These are phyloP conservation scores for Imleria badia DNA, from an alignment of 768 basidiomycete species.

Conservation along the genomic window DNA sequence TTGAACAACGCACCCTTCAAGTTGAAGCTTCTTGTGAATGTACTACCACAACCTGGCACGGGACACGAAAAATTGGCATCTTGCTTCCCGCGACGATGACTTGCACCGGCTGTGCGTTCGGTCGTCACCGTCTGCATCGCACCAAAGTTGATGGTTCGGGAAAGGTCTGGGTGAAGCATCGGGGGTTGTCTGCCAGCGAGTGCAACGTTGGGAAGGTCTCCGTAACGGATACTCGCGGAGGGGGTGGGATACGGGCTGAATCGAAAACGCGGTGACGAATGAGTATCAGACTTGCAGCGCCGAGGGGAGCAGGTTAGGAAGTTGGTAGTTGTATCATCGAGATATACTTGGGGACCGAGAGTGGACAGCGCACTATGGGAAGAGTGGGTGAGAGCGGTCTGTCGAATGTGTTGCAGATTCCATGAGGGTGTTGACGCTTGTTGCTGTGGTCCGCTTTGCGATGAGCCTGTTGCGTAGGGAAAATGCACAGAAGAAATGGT, in stretches of 20 bases:
- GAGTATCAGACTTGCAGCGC: slow-evolving; percentile 62
- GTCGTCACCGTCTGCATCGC: slow-evolving; percentile 79
- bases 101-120: slow-evolving; percentile 83
- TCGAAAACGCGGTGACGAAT: slow-evolving; percentile 47
- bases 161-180: slow-evolving; percentile 24
- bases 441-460: slow-evolving; percentile 35
- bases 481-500: slow-evolving; percentile 25
- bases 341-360: slow-evolving; percentile 30
- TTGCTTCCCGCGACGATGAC: slow-evolving; percentile 80
- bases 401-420: slow-evolving; percentile 38
- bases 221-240: slow-evolving; percentile 54
- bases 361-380: slow-evolving; percentile 38
- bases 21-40: slow-evolving; percentile 92
- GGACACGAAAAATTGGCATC: slow-evolving; percentile 85
- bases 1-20: slow-evolving; percentile 62
- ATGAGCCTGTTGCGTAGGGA: slow-evolving; percentile 31
- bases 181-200: slow-evolving; percentile 24
- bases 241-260: slow-evolving; percentile 68
- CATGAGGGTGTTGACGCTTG: slow-evolving; percentile 34
- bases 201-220: slow-evolving; percentile 43
- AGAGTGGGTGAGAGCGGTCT: slow-evolving; percentile 36
- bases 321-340: slow-evolving; percentile 37
- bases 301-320: slow-evolving; percentile 40
- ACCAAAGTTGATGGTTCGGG: slow-evolving; percentile 5
- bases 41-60: slow-evolving; percentile 80